Conservation (phyloP, 805 yeast genomes). For the Candida parachauliodes region DNA sequence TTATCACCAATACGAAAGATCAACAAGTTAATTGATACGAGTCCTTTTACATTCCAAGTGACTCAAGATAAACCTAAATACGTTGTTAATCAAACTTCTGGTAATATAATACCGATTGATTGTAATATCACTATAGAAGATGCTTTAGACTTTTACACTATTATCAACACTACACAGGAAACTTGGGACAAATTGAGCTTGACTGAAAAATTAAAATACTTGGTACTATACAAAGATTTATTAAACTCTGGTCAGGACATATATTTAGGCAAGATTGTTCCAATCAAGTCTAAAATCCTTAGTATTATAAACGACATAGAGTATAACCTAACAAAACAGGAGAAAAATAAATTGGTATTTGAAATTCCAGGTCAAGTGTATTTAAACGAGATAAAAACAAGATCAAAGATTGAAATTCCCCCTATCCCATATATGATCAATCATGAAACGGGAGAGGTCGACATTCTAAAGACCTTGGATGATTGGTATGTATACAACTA, state of each 20-base stretch:
- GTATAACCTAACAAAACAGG: background rate
- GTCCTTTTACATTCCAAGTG: background rate
- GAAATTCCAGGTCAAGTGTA: slow-evolving; percentile 2
- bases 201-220: background rate
- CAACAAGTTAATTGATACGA: background rate
- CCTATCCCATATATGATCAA: background rate
- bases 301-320: background rate
- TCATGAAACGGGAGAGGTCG: background rate
- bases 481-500: slow-evolving; percentile 2
- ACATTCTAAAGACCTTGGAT: background rate
- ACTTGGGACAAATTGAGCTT: background rate
- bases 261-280: slow-evolving; percentile 24
- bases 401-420: background rate
- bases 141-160: slow-evolving; percentile 33
- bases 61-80: background rate
- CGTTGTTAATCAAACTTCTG: slow-evolving; percentile 3
- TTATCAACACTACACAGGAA: background rate
- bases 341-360: background rate
- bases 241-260: slow-evolving; percentile 27
- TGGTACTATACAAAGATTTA: slow-evolving; percentile 23
- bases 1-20: background rate
- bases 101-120: background rate
- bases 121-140: slow-evolving; percentile 21
- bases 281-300: background rate
- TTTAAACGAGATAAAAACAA: background rate